Conservation (phyloP, 2,329 filamentous ascomycete species). For the Fusarium sp. region DNA sequence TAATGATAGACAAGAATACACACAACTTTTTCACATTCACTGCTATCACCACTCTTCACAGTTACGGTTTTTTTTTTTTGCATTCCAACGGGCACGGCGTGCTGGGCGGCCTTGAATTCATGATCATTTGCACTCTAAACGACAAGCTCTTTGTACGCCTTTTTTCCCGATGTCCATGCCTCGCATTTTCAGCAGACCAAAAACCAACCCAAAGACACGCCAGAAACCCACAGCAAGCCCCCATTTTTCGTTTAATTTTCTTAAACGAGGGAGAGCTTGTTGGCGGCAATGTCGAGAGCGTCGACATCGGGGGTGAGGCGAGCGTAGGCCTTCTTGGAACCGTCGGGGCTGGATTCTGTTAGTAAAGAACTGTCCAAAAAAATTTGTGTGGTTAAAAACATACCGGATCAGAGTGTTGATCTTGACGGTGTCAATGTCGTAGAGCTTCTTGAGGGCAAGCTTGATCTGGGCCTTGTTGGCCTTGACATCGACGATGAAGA, state of each 20-base stretch:
- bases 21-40: background rate
- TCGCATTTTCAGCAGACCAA: conserved; percentile 53
- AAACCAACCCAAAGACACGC: conserved; percentile 45
- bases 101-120: conserved; percentile 47
- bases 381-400: background rate
- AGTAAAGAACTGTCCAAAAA: conserved; percentile 9
- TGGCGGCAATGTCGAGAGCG: conserved; percentile 98
- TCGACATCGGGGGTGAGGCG: conserved; percentile 96
- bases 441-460: conserved; percentile 97
- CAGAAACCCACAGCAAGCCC: conserved; percentile 48
- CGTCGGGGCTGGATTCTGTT: conserved; percentile 74
- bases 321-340: conserved; percentile 98
- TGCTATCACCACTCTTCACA: background rate
- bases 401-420: conserved; percentile 99
- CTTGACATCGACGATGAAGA: conserved; percentile 97
- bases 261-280: conserved; percentile 99
- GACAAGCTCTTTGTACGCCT: conserved; percentile 50
- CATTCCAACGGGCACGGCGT: conserved; percentile 5
- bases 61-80: conserved; percentile 1
- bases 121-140: conserved; percentile 50
- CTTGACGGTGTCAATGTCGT: conserved; percentile 98
- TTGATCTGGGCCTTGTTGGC: conserved; percentile 99
- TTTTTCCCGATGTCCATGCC: conserved; percentile 51
- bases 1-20: background rate
- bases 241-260: conserved; percentile 33